Base-by-base conservation (phyloP, 1,139 yeast genomes). In the Blastobotrys serpentis region DNA sequence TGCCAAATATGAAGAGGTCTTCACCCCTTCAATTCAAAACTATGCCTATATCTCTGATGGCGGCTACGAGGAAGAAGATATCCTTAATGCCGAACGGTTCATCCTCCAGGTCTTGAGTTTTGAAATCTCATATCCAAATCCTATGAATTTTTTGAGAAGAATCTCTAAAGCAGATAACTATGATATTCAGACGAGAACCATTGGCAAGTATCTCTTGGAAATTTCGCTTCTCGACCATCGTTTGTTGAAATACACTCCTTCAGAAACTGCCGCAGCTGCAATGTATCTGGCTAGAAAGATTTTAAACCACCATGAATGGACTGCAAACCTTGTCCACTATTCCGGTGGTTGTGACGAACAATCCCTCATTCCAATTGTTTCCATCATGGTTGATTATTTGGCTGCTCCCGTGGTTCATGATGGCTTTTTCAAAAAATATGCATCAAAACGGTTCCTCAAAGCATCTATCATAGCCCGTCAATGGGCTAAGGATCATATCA, bases 131-230 rank as follows among this genome's bases (percentile, higher is more conserved):
- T 88, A 86, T 64, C 96, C 97, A 47, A 88, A 88, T 64, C 97
- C 98, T 51, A 85, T 90, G 89, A 89, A 89, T 69, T 90, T 89
- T 64, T 72, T 90, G 60, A 81, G 98, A 66, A 79, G 98, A 65
- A 87, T 88, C 50, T 87, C 96, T 44, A 88, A 88, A 67, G 98
- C 98, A 36, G 98, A 90, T 68, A 92, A 87, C 67, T 90, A 89
- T 71, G 96, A 89, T 67, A 87, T 88, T 52, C 92, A 86, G 68
- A 82, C 94, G 46, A 81, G 98, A 67, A 89, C 97, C 11, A 77
- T 90, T 58, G 98, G 95, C 29, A 90, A 90, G 69, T 90, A 88
- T 66, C 73, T 90, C 51, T 71, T 90, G 53, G 98, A 90, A 66
- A 82, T 89, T 42, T 78, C 92, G 13, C 74, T 85, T 22, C 81